These are phyloP conservation scores for Passalora sequoiae DNA, from an alignment of 2,329 filamentous ascomycete species.

Conservation along the genomic window DNA sequence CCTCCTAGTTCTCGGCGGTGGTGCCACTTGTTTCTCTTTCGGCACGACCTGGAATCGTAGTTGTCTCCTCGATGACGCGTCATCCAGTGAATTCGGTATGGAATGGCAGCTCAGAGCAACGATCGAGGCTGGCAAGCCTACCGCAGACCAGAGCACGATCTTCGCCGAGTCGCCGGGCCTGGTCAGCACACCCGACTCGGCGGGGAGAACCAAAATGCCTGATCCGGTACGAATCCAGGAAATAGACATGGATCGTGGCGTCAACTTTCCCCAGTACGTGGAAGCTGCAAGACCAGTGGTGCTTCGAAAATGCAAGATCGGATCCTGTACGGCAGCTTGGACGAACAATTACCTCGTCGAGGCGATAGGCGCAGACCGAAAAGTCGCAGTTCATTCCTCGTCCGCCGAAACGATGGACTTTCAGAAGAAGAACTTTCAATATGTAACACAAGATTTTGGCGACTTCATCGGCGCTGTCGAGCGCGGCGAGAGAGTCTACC, in stretches of 20 bases:
- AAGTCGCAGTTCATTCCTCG: conserved; percentile 71
- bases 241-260: conserved; percentile 46
- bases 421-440: conserved; percentile 74
- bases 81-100: conserved; percentile 22
- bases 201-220: conserved; percentile 11
- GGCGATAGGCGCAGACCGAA: conserved; percentile 56
- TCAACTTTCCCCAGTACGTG: conserved; percentile 59
- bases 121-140: conserved; percentile 19
- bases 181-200: background rate
- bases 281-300: conserved; percentile 57
- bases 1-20: conserved; percentile 67
- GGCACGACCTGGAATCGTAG: conserved; percentile 76
- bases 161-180: conserved; percentile 8
- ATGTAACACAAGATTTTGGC: conserved; percentile 62
- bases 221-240: conserved; percentile 44
- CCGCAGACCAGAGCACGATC: conserved; percentile 14
- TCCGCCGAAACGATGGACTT: conserved; percentile 68
- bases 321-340: conserved; percentile 64
- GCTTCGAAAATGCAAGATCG: conserved; percentile 61
- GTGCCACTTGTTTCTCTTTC: conserved; percentile 86
- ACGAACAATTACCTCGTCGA: conserved; percentile 61
- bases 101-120: conserved; percentile 28
- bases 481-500: conserved; percentile 61
- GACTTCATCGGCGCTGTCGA: conserved; percentile 60
- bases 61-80: conserved; percentile 32